Evolutionary conservation across 805 yeast species (phyloP), one percentile per base, ranked within the genome.

Genomic region (Sporopachydermia lactativora): DNA sequence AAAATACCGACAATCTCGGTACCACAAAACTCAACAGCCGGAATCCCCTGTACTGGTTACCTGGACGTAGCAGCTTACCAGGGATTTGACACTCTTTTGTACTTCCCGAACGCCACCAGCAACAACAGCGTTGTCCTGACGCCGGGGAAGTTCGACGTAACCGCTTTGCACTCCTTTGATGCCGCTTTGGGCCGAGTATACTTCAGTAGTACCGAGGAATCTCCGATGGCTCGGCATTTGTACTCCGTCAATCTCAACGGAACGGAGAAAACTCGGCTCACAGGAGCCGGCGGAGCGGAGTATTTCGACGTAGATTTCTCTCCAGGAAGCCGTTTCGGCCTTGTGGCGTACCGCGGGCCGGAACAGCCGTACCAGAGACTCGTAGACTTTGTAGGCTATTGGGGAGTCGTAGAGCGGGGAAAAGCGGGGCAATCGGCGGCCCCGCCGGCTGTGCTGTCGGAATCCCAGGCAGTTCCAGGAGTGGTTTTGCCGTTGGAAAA

Each of bases 141-240:
- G n/a, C n/a, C 31, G 8, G 31, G 31, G n/a, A 24, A 24, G 8
- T 24, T 24, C 31, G 31, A 24, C n/a, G 31, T 24, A 24, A n/a
- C 31, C 8, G 31, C 8, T 8, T 8, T 24, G 13, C n/a, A 8
- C 31, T n/a, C n/a, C 13, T 24, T 24, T n/a, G 31, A 24, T n/a
- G 13, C 31, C n/a, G 31, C n/a, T n/a, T n/a, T 24, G n/a, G n/a
- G n/a, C 8, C 8, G 31, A 24, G 31, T 24, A 8, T n/a, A 24
- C n/a, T 24, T 8, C n/a, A n/a, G 8, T n/a, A 78, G 89, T 3
- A 84, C 97, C 0, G 71, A 74, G 52, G 75, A 75, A 47, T 75
- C 88, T 1, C 76, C 96, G 0, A 73, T 75, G 15, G 95, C 89
- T 55, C 70, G 95, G 57, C 95, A 86, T 52, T 53, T 92, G 11